Base-by-base conservation (phyloP, 805 yeast species). In the Starmera dryadoides region DNA sequence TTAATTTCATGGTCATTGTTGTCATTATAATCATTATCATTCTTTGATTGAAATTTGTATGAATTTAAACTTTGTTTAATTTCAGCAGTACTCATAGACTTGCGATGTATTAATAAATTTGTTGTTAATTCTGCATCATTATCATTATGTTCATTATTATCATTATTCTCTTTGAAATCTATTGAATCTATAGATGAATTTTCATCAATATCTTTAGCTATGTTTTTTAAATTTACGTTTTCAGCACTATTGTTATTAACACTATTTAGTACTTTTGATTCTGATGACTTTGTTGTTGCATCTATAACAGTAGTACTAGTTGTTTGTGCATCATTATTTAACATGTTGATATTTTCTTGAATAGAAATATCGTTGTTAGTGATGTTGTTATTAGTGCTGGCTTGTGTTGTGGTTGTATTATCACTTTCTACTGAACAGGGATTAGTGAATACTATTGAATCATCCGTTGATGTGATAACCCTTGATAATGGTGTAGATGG, bases 381-480 rank as follows among this genome's bases (percentile, higher is more conserved):
- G 17, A 17, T 17, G 17, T 16, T 15, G 11, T 15, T 12, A 9
- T 6, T 23, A 4, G 11, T 26, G 30, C 22, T 34, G 35, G 32
- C 29, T 39, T 22, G 34, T 28, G 51, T 38, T 3, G 50, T 45
- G 9, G 50, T 46, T 18, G 57, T 48, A 19, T 51, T 43, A 30
- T 49, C 48, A 14, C 52, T 49, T 21, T 49, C 52, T 11, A 47
- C 31, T 3, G 57, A 52, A 36, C 51, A 47, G 23, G 51, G 52
- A 20, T 50, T 48, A 5, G 59, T 55, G 44, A 55, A 55, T 10
- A 52, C 38, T 9, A 51, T 42, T 7, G 58, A 53, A 18, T 52
- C 54, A 20, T 55, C 58, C 2, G 56, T 46, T 4, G 42, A 35
- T 1, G 56, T 45, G 8, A 37, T 38, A 6, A 45, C 48, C 19